A percentile compares a stretch with the other conserved stretches of the same genome.
Conservation (phyloP, 345 rosid species). For the Pelargonium nanum region DNA sequence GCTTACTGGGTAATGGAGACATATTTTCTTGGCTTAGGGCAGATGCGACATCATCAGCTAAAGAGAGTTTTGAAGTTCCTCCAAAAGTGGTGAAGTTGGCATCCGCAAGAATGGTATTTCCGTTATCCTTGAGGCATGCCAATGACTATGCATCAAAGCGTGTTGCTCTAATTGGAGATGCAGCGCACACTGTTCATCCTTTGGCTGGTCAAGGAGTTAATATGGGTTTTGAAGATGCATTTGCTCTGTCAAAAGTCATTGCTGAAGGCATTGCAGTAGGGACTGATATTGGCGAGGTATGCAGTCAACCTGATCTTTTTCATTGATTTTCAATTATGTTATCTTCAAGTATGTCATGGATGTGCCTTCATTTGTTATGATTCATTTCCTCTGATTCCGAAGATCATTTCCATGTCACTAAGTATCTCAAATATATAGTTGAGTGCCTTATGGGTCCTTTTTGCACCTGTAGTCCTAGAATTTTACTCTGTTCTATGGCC, state of each 20-base stretch:
- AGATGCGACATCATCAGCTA: conserved; percentile 25
- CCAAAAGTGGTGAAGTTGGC: conserved; percentile 67
- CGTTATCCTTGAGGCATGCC: conserved; percentile 75
- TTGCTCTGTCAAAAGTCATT: conserved; percentile 56
- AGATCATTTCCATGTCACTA: too few species aligned
- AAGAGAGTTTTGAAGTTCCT: conserved; percentile 65
- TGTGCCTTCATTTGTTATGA: neutral
- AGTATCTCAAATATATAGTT: too few species aligned
- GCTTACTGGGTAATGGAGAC: conserved; percentile 19
- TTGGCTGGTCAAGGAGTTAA: conserved; percentile 98
- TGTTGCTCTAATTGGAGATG: conserved; percentile 76
- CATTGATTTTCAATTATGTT: neutral
- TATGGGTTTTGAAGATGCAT: conserved; percentile 85
- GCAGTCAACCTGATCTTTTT: conserved; percentile 1
- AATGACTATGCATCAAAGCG: conserved; percentile 54
- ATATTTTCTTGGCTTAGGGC: conserved; percentile 58
- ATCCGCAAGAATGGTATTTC: conserved; percentile 78
- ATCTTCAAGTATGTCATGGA: too few species aligned
- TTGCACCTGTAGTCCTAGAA: too few species aligned
- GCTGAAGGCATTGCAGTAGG: conserved; percentile 78
- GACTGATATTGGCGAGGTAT: conserved; percentile 77
- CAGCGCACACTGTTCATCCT: conserved; percentile 93
- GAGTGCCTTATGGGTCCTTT: neutral
- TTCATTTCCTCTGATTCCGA: too few species aligned
- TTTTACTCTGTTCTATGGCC: too few species aligned